phyloP scores from a whole-genome alignment of 495 filamentous ascomycete genomes.

The Bombardia bombarda region DNA sequence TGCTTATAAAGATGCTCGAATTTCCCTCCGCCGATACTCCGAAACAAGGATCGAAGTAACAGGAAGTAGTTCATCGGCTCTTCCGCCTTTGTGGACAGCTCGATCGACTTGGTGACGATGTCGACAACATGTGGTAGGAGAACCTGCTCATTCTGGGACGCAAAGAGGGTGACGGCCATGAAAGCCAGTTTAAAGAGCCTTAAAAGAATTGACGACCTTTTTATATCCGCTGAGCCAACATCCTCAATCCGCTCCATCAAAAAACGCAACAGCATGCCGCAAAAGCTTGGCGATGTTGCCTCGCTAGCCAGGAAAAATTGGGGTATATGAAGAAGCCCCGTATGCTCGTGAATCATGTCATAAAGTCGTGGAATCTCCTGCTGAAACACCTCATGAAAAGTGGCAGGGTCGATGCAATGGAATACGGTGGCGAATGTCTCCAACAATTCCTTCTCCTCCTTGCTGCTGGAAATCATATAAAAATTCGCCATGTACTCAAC shows the following conservation, averaged over 20 bases:
- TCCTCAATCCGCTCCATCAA: constrained; percentile 94
- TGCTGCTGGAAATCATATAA: constrained; percentile 82
- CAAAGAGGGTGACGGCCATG: constrained; percentile 98
- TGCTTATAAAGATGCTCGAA: constrained; percentile 98
- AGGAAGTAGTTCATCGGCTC: constrained; percentile 99
- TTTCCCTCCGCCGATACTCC: constrained; percentile 93
- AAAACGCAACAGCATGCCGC: constrained; percentile 94
- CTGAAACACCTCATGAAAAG: constrained; percentile 97
- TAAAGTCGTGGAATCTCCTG: constrained; percentile 94
- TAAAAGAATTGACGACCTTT: constrained; percentile 83
- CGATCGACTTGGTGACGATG: constrained; percentile 92
- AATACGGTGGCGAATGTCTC: constrained; percentile 98
- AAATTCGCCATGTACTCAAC: constrained; percentile 88
- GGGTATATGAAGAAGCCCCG: constrained; percentile 84
- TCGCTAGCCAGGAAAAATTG: constrained; percentile 98
- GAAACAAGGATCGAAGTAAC: constrained; percentile 81
- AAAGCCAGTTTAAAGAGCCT: constrained; percentile 97
- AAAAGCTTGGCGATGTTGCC: constrained; percentile 94
- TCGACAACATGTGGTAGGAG: constrained; percentile 91
- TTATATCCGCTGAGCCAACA: constrained; percentile 83
- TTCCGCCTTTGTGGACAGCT: constrained; percentile 88
- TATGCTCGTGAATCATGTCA: constrained; percentile 96
- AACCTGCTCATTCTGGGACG: constrained; percentile 88
- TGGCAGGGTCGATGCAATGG: constrained; percentile 95
- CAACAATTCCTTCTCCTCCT: constrained; percentile 95